Evolutionary conservation across 2,329 filamentous ascomycete genomes (phyloP).

Genomic region (Rutstroemia sp.): DNA sequence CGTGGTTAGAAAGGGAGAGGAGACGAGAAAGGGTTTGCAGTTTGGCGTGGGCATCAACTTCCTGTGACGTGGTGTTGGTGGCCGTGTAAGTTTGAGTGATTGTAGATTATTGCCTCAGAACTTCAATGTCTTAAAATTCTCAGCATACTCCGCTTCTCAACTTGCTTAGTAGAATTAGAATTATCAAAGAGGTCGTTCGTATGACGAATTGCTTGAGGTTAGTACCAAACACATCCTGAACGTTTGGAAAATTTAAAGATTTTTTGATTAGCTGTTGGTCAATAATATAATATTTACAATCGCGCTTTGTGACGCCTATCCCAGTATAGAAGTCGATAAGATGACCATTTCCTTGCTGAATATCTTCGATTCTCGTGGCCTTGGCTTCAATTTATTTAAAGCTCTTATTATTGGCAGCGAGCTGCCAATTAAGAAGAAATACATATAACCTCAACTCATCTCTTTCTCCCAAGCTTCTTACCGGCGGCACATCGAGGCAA

Average conservation of each 20-base stretch:
- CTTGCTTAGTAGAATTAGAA: too few relatives aligned
- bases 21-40: slow-evolving; percentile 83
- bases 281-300: slow-evolving; percentile 55
- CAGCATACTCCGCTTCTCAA: too few relatives aligned
- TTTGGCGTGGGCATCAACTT: slow-evolving; percentile 97
- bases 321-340: slow-evolving; percentile 61
- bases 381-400: slow-evolving; percentile 56
- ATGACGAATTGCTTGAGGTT: slow-evolving; percentile 56
- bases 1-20: slow-evolving; percentile 73
- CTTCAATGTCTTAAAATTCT: too few relatives aligned
- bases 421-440: too few relatives aligned
- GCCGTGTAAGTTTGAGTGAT: too few relatives aligned
- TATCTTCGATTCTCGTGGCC: slow-evolving; percentile 60
- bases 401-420: slow-evolving; percentile 56
- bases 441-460: too few relatives aligned
- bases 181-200: slow-evolving; percentile 24
- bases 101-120: too few relatives aligned
- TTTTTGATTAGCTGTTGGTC: slow-evolving; percentile 44
- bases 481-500: too few relatives aligned
- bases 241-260: slow-evolving; percentile 5
- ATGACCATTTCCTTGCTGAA: slow-evolving; percentile 60
- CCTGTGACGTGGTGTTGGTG: slow-evolving; percentile 46
- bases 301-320: slow-evolving; percentile 58
- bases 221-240: slow-evolving; percentile 17
- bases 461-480: too few relatives aligned